A percentile compares a stretch with the other conserved stretches of the same genome.
These are phyloP conservation scores for Colletotrichum lini DNA, from an alignment of 2,329 filamentous ascomycete species.

Conservation along the genomic window DNA sequence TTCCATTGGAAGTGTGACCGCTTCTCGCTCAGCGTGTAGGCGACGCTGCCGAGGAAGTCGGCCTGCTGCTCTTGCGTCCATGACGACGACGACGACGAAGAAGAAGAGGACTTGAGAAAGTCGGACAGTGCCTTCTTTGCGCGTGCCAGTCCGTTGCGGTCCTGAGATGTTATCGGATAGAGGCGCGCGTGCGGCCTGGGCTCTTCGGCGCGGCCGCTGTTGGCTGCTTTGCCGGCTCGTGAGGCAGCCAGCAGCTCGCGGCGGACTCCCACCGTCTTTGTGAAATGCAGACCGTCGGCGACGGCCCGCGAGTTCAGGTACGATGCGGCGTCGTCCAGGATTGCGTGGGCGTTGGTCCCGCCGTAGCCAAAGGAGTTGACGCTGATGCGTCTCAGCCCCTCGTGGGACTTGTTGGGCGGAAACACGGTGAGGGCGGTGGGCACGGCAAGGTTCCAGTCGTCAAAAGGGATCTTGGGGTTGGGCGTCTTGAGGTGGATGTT, in stretches of 20 bases:
- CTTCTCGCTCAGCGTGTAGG: neutral
- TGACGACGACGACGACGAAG: neutral
- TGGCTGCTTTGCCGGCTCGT: neutral
- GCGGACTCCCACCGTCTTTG: neutral
- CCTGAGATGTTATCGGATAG: neutral
- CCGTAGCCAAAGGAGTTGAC: slow-evolving; percentile 27
- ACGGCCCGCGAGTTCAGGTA: neutral
- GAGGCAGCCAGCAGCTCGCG: neutral
- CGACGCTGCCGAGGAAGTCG: neutral
- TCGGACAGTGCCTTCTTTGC: neutral
- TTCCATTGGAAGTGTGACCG: neutral
- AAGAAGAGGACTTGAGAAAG: neutral
- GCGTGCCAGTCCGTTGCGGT: slow-evolving; percentile 1
- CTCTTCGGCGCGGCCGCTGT: neutral
- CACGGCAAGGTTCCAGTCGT: slow-evolving; percentile 44
- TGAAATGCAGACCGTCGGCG: neutral
- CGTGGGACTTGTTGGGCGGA: neutral
- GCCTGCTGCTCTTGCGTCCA: neutral
- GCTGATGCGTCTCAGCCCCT: slow-evolving; percentile 2
- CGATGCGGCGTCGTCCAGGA: slow-evolving; percentile 18
- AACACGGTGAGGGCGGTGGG: slow-evolving; percentile 4
- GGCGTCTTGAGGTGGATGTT: slow-evolving; percentile 47
- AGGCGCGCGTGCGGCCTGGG: neutral
- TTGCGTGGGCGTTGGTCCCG: slow-evolving; percentile 25
- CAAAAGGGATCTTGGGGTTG: slow-evolving; percentile 48